Base-by-base conservation (phyloP, 1,284 basidiomycete genomes). In the Sanghuangporus baumii region DNA sequence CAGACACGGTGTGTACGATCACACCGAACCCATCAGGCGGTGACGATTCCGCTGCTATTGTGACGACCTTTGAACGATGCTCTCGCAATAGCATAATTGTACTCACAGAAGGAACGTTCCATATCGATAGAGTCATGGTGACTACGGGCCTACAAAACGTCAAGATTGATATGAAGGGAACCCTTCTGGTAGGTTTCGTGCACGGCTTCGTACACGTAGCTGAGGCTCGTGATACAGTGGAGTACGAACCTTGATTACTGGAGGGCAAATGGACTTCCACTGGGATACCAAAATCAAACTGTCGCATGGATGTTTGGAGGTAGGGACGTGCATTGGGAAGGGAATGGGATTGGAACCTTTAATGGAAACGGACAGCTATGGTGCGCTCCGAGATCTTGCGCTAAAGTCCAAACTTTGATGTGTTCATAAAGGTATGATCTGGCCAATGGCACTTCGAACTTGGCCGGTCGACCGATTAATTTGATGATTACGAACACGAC, bases 331-430 rank as follows among this genome's bases (percentile, higher is more conserved):
- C 59, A 61, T 2, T 73, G 71, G 55, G 65, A 69, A 26, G 73
- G 74, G 3, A 66, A 74, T 63, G 72, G 70, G 9, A 63, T 65
- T 18, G 73, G 74, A 8, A 74, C 74, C 1, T 71, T 74, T 54
- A 70, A 74, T 55, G 74, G 73, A 14, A 74, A 74, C 47, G 73
- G 74, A 11, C 73, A 75, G 52, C 64, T 73, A 12, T 75, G 74
- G 74, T 74, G 48, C 31, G 34, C 8, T n/a, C 12, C 26, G 6
- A 12, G 6, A 26, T 51, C 20, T 23, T 2, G 5, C 8, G 23
- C 11, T 16, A 16, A 50, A 26, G 12, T 23, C 8, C 31, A 14
- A 11, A 11, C 0, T 14, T 23, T 5, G 18, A 51, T 51, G 8
- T 23, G 14, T 51, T 7, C 9, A 12, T 34, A 7, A n/a, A 20